Conservation (phyloP, 1,284 basidiomycete species). For the Cystobasidium sp. region DNA sequence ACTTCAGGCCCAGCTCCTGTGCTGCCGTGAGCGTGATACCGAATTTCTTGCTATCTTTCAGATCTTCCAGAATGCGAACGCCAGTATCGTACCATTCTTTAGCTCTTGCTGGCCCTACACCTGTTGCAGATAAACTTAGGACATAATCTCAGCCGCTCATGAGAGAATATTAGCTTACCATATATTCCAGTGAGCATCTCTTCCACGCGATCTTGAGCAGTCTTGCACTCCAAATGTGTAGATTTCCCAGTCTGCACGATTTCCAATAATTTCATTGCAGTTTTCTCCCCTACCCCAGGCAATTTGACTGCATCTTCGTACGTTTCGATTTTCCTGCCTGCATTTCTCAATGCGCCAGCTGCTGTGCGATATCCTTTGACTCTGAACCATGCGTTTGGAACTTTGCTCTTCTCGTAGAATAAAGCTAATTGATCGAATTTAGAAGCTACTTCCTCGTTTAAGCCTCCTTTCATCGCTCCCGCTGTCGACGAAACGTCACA, state of each 20-base stretch:
- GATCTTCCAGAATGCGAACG: constrained; percentile 75
- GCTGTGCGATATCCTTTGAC: constrained; percentile 46
- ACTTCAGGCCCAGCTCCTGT: constrained; percentile 72
- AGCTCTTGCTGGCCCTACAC: constrained; percentile 74
- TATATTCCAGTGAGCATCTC: constrained; percentile 67
- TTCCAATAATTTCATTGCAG: constrained; percentile 77
- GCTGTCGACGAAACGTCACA: constrained; percentile 24
- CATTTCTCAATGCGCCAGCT: constrained; percentile 44
- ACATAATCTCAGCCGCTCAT: not conserved
- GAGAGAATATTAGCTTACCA: constrained; percentile 32
- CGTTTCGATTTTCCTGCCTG: constrained; percentile 61
- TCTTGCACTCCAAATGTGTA: constrained; percentile 66
- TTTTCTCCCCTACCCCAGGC: constrained; percentile 71
- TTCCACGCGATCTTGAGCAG: constrained; percentile 65
- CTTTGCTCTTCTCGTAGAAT: constrained; percentile 44
- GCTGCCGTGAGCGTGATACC: constrained; percentile 67
- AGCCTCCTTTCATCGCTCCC: constrained; percentile 30
- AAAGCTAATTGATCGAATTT: constrained; percentile 42
- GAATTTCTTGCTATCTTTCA: constrained; percentile 63
- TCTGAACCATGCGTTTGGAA: constrained; percentile 41
- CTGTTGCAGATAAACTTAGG: constrained; percentile 53
- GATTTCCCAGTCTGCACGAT: constrained; percentile 72
- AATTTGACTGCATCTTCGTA: constrained; percentile 69
- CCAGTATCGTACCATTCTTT: constrained; percentile 75
- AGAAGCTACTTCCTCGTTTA: constrained; percentile 46